Evolutionary conservation across 768 basidiomycete genomes (phyloP).

Genomic region (Serendipita sp.): DNA sequence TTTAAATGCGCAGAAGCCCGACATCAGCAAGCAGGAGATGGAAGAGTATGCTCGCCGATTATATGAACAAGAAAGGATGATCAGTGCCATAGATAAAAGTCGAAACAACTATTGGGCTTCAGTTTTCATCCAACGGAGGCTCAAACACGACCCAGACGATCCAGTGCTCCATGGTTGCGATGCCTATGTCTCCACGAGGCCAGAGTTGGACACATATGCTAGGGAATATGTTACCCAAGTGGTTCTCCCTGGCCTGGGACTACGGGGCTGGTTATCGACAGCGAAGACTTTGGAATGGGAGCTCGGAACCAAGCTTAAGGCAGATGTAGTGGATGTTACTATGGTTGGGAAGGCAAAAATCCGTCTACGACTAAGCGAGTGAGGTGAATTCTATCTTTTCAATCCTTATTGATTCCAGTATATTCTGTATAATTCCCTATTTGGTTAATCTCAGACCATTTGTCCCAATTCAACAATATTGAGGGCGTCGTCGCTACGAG

Average conservation of each 20-base stretch:
- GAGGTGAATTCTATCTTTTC: no score
- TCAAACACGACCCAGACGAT: conserved; percentile 12
- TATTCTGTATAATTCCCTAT: no score
- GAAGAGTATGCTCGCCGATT: conserved; percentile 26
- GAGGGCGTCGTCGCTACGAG: no score
- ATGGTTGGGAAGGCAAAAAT: conserved; percentile 1
- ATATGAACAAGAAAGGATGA: conserved; percentile 22
- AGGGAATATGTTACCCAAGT: not conserved
- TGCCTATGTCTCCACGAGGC: not conserved
- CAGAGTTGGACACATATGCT: not conserved
- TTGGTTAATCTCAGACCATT: no score
- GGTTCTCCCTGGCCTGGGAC: not conserved
- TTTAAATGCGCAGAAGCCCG: not conserved
- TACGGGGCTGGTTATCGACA: not conserved
- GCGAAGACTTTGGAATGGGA: not conserved
- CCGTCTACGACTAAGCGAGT: not conserved
- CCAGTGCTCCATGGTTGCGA: not conserved
- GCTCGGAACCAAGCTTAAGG: not conserved
- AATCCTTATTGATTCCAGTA: no score
- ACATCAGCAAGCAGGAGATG: conserved; percentile 31
- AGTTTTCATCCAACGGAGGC: conserved; percentile 25
- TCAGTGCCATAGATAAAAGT: conserved; percentile 18
- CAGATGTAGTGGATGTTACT: not conserved
- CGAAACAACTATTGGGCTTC: conserved; percentile 28
- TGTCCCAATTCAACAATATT: no score